Base-by-base conservation (phyloP, 768 basidiomycete genomes). In the Auriscalpium orientale region DNA sequence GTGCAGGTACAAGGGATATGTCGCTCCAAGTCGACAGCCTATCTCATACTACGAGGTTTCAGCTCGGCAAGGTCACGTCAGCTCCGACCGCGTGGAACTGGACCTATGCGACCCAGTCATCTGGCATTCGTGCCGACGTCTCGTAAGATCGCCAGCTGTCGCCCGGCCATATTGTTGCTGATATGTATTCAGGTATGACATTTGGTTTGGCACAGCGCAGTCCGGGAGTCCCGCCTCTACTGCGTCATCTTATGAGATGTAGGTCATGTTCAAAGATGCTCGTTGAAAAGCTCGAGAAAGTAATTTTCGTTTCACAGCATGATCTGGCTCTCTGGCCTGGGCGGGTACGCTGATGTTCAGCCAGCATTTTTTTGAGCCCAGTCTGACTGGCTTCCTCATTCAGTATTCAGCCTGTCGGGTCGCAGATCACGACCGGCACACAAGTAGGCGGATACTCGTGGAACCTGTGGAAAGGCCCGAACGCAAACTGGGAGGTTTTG, bases 301-400 rank as follows among this genome's bases (percentile, higher is more conserved):
- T 45, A 20, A 15, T 16, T 37, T 44, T 20, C 43, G n/a, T 51
- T 10, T 38, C 21, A 16, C 56, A 79, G 79, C 54, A 82, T 82
- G 80, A 80, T 82, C 56, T 82, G 81, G 81, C 74, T 82, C 28
- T 81, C 80, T 51, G 76, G 79, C 38, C 72, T 72, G 12, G 81
- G 80, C 64, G 77, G 77, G 80, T 81, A 64, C 28, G 28, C 28
- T 28, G 28, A 28, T 28, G 28, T 28, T 28, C 28, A 28, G 28
- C 5, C 7, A 28, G 28, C 28, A 3, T 28, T 47, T 40, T 15
- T n/a, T 22, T 34, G 18, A 15, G 15, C 37, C 4, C 21, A 18
- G 16, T 2, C 36, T 28, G 49, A 34, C 4, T 21, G 28, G 46
- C 16, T 35, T 43, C 43, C 8, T 37, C 49, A 9, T 38, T 18